Evolutionary conservation across 306 rosid genomes (phyloP).

Genomic region (Vicia sativa): DNA sequence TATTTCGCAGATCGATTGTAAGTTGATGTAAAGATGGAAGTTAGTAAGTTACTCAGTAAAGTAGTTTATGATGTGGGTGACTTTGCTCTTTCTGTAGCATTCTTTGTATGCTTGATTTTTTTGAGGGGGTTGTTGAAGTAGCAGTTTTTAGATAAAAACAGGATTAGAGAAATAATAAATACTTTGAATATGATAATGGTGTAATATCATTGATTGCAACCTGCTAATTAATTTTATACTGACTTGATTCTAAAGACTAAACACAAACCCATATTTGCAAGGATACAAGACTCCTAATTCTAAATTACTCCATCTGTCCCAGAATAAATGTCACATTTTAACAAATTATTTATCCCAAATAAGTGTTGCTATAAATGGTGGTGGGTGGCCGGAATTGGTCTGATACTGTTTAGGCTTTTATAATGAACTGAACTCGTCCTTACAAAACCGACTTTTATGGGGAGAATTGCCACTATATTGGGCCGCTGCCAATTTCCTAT

Average conservation of each 20-base stretch:
- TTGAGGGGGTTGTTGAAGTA: slow-evolving; percentile 12
- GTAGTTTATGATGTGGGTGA: background rate
- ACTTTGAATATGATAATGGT: background rate
- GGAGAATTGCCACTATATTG: too few relatives aligned
- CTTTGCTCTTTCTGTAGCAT: slow-evolving; percentile 4
- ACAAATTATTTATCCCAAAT: too few relatives aligned
- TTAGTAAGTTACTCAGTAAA: slow-evolving; percentile 5
- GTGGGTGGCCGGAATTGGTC: too few relatives aligned
- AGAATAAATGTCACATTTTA: too few relatives aligned
- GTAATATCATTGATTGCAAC: background rate
- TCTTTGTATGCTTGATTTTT: slow-evolving; percentile 7
- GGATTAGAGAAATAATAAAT: background rate
- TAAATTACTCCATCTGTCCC: background rate
- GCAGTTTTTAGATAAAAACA: background rate
- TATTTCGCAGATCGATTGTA: slow-evolving; percentile 83
- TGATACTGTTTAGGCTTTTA: too few relatives aligned
- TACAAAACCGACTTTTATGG: too few relatives aligned
- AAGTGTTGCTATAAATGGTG: background rate
- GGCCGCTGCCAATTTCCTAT: background rate
- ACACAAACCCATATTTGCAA: slow-evolving; percentile 2
- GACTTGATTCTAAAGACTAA: background rate
- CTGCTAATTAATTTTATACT: background rate
- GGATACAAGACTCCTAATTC: slow-evolving; percentile 2
- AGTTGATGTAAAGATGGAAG: slow-evolving; percentile 43
- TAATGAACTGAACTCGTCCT: too few relatives aligned